A percentile compares a stretch with the other conserved stretches of the same genome.
phyloP scores from a whole-genome alignment of 176 grass and related monocot species.

The Paspalum notatum region DNA sequence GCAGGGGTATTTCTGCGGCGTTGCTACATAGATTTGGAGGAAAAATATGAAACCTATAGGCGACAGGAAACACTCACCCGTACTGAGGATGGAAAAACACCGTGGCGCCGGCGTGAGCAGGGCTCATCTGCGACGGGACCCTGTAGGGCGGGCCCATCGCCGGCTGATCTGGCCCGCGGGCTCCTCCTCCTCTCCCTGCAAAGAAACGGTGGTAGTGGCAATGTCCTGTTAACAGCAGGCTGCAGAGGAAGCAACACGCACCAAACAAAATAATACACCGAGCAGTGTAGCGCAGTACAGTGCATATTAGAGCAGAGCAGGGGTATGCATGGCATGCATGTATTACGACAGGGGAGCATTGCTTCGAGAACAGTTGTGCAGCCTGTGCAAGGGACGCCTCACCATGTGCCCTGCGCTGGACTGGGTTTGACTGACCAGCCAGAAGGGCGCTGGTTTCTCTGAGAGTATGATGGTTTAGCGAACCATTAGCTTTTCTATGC shows the following conservation, averaged over 20 bases:
- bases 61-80: slow-evolving; percentile 50
- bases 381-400: slow-evolving; percentile 15
- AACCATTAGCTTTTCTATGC: background rate
- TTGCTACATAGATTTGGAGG: background rate
- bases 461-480: background rate
- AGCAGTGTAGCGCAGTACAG: slow-evolving; percentile 7
- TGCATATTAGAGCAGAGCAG: slow-evolving; percentile 32
- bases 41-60: slow-evolving; percentile 10
- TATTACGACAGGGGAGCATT: slow-evolving; percentile 5
- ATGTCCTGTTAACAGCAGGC: slow-evolving; percentile 22
- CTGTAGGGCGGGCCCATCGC: slow-evolving; percentile 43
- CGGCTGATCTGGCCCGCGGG: slow-evolving; percentile 43
- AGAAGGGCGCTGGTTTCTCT: background rate
- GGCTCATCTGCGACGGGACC: slow-evolving; percentile 54
- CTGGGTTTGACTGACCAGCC: slow-evolving; percentile 44
- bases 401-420: slow-evolving; percentile 45
- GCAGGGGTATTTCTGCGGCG: background rate
- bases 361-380: slow-evolving; percentile 38
- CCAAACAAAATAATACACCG: slow-evolving; percentile 39
- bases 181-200: slow-evolving; percentile 45
- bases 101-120: slow-evolving; percentile 10
- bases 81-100: slow-evolving; percentile 49
- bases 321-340: slow-evolving; percentile 11
- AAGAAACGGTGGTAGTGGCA: slow-evolving; percentile 28
- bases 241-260: slow-evolving; percentile 34